Percentiles rank a stretch among this genome's conserved stretches.
These are phyloP conservation scores for Serendipita sp. DNA, from an alignment of 1,284 basidiomycete species.

Conservation along the genomic window DNA sequence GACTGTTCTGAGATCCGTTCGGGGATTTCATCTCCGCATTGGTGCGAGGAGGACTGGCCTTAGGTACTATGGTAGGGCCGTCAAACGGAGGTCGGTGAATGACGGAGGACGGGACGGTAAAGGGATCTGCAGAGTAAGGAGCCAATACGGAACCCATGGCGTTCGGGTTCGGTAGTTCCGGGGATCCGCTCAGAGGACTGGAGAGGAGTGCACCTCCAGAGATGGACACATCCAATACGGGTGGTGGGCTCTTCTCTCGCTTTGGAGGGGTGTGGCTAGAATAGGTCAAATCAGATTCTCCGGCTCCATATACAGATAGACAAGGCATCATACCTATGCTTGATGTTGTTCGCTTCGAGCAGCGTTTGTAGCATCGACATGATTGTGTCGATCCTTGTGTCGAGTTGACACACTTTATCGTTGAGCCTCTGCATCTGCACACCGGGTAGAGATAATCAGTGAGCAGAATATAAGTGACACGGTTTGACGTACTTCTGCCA, in stretches of 20 bases:
- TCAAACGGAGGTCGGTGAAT: not conserved
- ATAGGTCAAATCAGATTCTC: not conserved
- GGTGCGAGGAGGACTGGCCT: not conserved
- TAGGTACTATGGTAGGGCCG: not conserved
- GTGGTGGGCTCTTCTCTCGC: not conserved
- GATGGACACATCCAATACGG: not conserved
- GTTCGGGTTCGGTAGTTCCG: not conserved
- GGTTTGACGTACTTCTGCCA: not conserved
- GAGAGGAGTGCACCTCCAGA: not conserved
- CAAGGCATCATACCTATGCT: not conserved
- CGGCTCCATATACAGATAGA: not conserved
- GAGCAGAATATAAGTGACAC: no score
- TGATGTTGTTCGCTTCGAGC: not conserved
- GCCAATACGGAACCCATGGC: no score
- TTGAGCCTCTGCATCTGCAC: not conserved
- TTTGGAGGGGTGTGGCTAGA: not conserved
- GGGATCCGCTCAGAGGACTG: not conserved
- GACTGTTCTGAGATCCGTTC: not conserved
- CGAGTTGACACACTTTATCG: not conserved
- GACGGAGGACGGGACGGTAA: no score
- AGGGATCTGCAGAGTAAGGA: no score
- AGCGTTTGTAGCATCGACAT: not conserved
- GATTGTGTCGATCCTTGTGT: not conserved
- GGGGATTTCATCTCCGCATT: not conserved
- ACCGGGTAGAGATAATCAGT: not conserved